Percentiles rank a stretch among this genome's conserved stretches.
Evolutionary conservation across 176 grass and related monocot species (phyloP).

Genomic region (Carex myosuroides): DNA sequence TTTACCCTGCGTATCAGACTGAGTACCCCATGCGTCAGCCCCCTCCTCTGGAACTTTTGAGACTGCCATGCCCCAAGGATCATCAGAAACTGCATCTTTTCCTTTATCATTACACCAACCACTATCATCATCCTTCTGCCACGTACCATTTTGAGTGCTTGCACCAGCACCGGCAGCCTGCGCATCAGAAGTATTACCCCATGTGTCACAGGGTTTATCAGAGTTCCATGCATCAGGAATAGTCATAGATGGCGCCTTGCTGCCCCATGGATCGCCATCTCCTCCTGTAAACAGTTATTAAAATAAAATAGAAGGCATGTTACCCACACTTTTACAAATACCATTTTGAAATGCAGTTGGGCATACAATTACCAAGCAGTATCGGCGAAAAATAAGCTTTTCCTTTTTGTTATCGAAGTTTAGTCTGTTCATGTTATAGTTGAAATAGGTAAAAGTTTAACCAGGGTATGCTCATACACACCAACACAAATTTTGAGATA

Average conservation of each 20-base stretch:
- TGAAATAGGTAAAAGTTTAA: background rate
- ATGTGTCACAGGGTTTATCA: slow-evolving; percentile 20
- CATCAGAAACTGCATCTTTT: slow-evolving; percentile 14
- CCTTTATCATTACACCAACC: slow-evolving; percentile 9
- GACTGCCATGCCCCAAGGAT: slow-evolving; percentile 6
- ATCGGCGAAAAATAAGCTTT: background rate
- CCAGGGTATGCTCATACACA: background rate
- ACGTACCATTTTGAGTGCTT: slow-evolving; percentile 20
- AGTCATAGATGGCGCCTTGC: background rate
- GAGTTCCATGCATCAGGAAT: slow-evolving; percentile 14
- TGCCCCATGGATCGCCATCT: slow-evolving; percentile 17
- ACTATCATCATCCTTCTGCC: slow-evolving; percentile 12
- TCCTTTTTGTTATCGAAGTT: background rate
- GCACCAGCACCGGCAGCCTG: background rate
- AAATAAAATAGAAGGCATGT: background rate
- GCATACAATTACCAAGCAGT: background rate
- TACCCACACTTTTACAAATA: background rate
- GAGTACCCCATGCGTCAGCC: background rate
- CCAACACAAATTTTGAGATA: background rate
- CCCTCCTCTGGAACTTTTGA: slow-evolving; percentile 11
- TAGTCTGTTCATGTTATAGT: background rate
- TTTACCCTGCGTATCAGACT: background rate
- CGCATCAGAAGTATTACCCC: background rate
- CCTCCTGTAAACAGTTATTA: slow-evolving; percentile 8
- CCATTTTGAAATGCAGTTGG: background rate